phyloP scores from a whole-genome alignment of 2,329 filamentous ascomycete genomes.

The Neoarthrinium moseri region DNA sequence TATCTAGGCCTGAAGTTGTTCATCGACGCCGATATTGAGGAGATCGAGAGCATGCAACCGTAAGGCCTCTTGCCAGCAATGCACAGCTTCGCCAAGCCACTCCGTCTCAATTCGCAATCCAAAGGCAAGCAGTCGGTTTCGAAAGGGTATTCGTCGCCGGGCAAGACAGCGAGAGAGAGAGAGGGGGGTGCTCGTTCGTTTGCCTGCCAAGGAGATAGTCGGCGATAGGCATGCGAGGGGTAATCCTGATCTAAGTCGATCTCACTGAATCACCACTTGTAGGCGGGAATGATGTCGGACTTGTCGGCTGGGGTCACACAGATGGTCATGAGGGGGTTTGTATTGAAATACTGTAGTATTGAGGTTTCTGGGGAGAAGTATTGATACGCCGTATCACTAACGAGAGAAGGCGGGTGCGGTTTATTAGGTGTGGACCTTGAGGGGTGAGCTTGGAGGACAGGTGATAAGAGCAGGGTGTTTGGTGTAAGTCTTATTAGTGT shows the following conservation, averaged over 20 bases:
- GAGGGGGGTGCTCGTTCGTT: slow-evolving; percentile 8
- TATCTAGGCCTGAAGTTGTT: background rate
- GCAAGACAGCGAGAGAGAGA: background rate
- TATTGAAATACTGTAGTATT: background rate
- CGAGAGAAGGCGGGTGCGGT: background rate
- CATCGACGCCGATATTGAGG: background rate
- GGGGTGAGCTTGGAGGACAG: background rate
- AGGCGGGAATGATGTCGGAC: background rate
- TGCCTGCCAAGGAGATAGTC: slow-evolving; percentile 11
- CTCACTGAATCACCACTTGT: background rate
- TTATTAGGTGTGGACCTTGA: background rate
- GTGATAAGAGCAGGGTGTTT: too few relatives aligned
- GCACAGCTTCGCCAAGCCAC: background rate
- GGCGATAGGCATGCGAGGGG: slow-evolving; percentile 12
- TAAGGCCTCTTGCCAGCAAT: background rate
- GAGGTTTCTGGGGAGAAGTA: background rate
- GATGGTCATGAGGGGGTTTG: background rate
- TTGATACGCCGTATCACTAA: slow-evolving; percentile 1
- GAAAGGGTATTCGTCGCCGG: background rate
- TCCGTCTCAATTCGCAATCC: background rate
- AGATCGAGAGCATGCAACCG: background rate
- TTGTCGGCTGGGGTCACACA: background rate
- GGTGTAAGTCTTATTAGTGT: too few relatives aligned
- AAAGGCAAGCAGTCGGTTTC: background rate
- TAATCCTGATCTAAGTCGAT: background rate